Evolutionary conservation across 1,139 yeast genomes (phyloP), one percentile per base, ranked within the genome.

Genomic region (Candida freyschussii): DNA sequence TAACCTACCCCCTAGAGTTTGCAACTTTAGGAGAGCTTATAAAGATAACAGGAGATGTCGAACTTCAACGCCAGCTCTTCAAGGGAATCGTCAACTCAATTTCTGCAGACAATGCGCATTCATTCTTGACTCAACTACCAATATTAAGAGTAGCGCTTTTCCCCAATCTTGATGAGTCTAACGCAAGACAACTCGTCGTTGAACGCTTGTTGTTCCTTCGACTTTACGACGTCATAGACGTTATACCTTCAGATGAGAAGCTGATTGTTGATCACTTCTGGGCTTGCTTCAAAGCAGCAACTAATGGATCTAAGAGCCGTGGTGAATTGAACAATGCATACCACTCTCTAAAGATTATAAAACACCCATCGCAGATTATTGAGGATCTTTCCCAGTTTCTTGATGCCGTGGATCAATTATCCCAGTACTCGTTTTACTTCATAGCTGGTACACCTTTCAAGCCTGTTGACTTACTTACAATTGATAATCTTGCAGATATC

Each of bases 281-380:
- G 84, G 65, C 60, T 15, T 66, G 67, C 27, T 70, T 72, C 45
- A 66, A 70, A 37, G 56, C 55, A 17, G 75, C 84, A 0, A 53
- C 67, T 0, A 70, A 63, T 42, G 67, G 79, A 14, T 69, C 73
- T 36, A 69, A 65, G 8, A 57, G 58, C 8, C 57, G 63, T 22
- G 80, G 79, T 0, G 66, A 62, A 23, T 54, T 77, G 34, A 55
- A 55, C 26, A 60, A 65, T 23, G 70, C 77, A 0, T 41, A 50
- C 2, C 59, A 59, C 20, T 67, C 77, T 29, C 42, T 72, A 2
- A 41, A 56, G 2, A 43, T 74, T 10, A 46, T 71, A 43, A 24
- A 55, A 47, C 26, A 59, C 52, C 47, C 72, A 51, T 45, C 55
- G 53, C 30, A 47, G 47, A 41, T 62, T 54, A 41, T 65, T 53